Evolutionary conservation across 768 basidiomycete species (phyloP), one percentile per base, ranked within the genome.

Genomic region (Rhizopogon salebrosus): DNA sequence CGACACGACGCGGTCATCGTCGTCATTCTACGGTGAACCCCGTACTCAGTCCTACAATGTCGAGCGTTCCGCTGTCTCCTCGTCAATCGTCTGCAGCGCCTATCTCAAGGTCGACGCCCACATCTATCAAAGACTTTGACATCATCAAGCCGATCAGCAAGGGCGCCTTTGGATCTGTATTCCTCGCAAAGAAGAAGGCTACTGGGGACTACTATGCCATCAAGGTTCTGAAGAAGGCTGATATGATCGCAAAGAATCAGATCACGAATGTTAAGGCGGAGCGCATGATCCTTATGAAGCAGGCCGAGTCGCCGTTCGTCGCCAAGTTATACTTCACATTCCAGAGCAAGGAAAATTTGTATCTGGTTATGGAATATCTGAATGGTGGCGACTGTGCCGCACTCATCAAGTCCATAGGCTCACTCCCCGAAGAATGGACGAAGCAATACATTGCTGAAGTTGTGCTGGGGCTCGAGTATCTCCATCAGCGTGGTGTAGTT

Each of bases 161-260:
- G 65, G 97, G 97, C 49, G 97, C 97, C 2, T 98, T 99, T 66
- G 97, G 97, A 14, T 94, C 94, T 8, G 97, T 99, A 50, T 99
- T 97, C 70, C 79, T 99, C 49, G 92, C 97, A 39, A 98, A 95
- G 77, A 99, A 99, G 80, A 95, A 92, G 62, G 89, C 81, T 5
- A 99, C 97, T 2, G 97, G 97, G 49, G 97, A 98, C 70, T 98
- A 98, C 71, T 99, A 88, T 72, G 97, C 97, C 24, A 95, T 99
- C 82, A 99, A 99, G 72, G 95, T 98, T n/a, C 72, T 99, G 66
- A 98, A 95, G 76, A 99, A 99, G 75, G 92, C 94, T n/a, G 97
- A 99, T 72, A 99, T 99, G 97, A 98, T 99, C 68, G 92, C 97
- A 37, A 99, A 99, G 81, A 99, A 99, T 75, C 97, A 99, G 70